Base-by-base conservation (phyloP, 1,284 basidiomycete genomes). In the Microbotryomycetes sp. region DNA sequence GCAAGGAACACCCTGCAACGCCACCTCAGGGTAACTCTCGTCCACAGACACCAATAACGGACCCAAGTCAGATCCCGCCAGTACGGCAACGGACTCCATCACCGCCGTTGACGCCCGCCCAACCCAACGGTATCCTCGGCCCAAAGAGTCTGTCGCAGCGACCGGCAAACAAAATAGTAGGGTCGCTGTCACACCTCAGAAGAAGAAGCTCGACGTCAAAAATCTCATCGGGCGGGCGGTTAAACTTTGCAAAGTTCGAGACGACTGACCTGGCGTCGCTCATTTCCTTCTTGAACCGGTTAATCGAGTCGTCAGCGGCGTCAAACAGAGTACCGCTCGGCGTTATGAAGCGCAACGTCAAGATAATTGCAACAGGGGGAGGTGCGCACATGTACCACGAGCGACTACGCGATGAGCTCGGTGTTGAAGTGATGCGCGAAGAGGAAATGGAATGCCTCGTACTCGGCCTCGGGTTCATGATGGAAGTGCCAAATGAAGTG, bases 381-480 rank as follows among this genome's bases (percentile, higher is more conserved):
- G 96, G 96, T 49, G 94, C 94, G 48, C 91, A 97, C 80, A 85
- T 84, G 73, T 97, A 93, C 78, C 87, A 93, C 75, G 88, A 91
- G 70, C 78, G 88, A 52, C 88, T 99, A 74, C 80, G 81, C 62
- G 78, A 78, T 24, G 84, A 85, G 64, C 79, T 97, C 4, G 86
- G 82, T 27, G 89, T 97, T 57, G 73, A 74, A 54, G 77, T 98
- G 47, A 79, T 81, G 62, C 79, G 86, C 59, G 94, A 97, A 76
- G 96, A 98, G 75, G 96, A 99, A 80, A 98, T 99, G 96, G 91
- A 90, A 77, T 97, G 94, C 73, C 78, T 98, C 71, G 98, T 98
- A 68, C 88, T 93, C 67, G 96, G 96, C 18, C 81, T 99, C 72
- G 91, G 92, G 76, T 99, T 99, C 77, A 89, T 97, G 76, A 88